Conservation (phyloP, 1,284 basidiomycete species). For the Pisolithus thermaeus region DNA sequence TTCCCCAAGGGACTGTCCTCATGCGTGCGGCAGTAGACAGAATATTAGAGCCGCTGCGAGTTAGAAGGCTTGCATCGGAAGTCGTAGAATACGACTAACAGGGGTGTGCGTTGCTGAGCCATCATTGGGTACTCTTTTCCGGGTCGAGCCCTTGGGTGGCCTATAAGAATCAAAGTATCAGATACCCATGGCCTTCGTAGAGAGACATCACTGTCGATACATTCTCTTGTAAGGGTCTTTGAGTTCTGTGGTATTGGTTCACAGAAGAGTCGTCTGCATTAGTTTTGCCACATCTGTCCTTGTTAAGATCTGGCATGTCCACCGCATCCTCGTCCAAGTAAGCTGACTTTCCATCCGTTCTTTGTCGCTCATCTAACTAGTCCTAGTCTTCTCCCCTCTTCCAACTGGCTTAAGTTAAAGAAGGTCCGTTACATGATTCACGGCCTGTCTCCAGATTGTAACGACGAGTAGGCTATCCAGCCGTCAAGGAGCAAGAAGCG, state of each 20-base stretch:
- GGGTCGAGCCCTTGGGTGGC: slow-evolving; percentile 31
- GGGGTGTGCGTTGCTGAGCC: slow-evolving; percentile 21
- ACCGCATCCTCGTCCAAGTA: not conserved
- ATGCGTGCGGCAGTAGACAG: not conserved
- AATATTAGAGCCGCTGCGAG: not conserved
- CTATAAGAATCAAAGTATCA: slow-evolving; percentile 11
- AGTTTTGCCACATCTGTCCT: too few species aligned
- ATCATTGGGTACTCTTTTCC: slow-evolving; percentile 18
- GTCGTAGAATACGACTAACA: slow-evolving; percentile 10
- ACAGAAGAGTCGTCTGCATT: too few species aligned
- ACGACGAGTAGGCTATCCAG: slow-evolving; percentile 1
- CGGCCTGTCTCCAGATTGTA: slow-evolving; percentile 1
- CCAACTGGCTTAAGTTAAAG: slow-evolving; percentile 46
- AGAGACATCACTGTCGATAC: too few species aligned
- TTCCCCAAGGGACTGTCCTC: slow-evolving; percentile 54
- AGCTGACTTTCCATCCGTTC: not conserved
- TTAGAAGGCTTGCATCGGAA: not conserved
- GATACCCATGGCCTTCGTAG: not conserved
- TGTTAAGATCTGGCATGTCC: too few species aligned
- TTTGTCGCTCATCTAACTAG: not conserved
- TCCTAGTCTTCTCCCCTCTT: slow-evolving; percentile 30
- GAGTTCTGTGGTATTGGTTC: too few species aligned
- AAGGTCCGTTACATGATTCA: slow-evolving; percentile 31
- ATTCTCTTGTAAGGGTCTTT: too few species aligned
- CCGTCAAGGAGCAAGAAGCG: slow-evolving; percentile 9